Evolutionary conservation across 176 grass and related monocot genomes (phyloP).

Genomic region (Triticum monococcum): DNA sequence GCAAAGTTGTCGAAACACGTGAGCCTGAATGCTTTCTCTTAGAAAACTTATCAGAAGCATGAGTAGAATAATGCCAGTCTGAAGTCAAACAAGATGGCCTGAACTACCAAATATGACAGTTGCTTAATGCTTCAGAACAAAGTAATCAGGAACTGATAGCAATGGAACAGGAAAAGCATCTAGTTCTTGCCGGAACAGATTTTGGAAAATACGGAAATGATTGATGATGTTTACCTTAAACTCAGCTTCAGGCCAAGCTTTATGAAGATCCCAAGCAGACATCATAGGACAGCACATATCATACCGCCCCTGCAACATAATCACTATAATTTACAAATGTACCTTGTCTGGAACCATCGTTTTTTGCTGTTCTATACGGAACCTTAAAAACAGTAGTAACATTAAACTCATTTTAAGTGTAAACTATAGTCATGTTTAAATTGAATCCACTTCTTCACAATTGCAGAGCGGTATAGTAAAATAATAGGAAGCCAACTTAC

Average conservation of each 20-base stretch:
- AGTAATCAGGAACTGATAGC: not conserved
- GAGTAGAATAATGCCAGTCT: not conserved
- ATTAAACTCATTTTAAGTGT: not conserved
- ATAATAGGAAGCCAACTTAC: not conserved
- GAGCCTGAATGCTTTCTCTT: not conserved
- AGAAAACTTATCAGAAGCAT: not conserved
- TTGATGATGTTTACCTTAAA: conserved; percentile 52
- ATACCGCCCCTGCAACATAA: conserved; percentile 77
- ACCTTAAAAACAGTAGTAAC: not conserved
- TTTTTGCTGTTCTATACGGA: not conserved
- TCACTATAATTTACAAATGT: not conserved
- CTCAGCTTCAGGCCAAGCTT: conserved; percentile 96
- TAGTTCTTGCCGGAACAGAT: not conserved
- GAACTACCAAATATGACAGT: no score
- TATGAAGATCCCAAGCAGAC: conserved; percentile 98
- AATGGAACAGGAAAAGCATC: not conserved
- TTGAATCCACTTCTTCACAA: no score
- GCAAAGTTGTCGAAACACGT: not conserved
- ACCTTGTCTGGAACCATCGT: not conserved
- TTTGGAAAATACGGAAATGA: not conserved
- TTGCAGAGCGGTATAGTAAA: no score
- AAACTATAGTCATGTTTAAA: no score
- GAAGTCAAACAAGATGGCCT: not conserved
- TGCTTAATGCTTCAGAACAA: not conserved
- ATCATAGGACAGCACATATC: conserved; percentile 97